Evolutionary conservation across 2,329 filamentous ascomycete species (phyloP), one percentile per base, ranked within the genome.

Genomic region (Alternaria incomplexa): DNA sequence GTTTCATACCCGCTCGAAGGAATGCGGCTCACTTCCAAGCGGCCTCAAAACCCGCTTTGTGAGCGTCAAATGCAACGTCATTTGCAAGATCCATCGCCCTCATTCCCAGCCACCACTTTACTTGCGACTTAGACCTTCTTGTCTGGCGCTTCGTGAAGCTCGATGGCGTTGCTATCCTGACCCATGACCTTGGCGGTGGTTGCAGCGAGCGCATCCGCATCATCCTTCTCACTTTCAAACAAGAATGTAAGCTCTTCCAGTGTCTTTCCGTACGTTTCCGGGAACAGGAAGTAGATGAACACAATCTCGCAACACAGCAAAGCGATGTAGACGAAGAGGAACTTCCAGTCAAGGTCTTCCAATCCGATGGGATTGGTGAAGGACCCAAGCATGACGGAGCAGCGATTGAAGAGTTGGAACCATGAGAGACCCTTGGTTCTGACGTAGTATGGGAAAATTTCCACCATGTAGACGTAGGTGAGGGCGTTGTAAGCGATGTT

Each of bases 341-440:
- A 88, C 76, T 89, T 85, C 86, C 88, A 90, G 52, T 76, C 73
- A 6, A 89, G 79, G 61, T 85, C 83, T 58, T 87, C 82, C 82
- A 89, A 89, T 6, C 88, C 89, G 64, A 90, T 83, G 68, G 86
- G 86, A 80, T 91, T 90, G 65, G 85, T 86, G 66, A 81, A 87
- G 78, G 87, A 87, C 67, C 86, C 85, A 61, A 90, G 83, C 64
- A 89, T 87, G 30, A 90, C 82, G 30, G 88, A 82, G 45, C 85
- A 85, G 73, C 90, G 86, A 11, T 90, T 83, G 11, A 84, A 86
- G 17, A 90, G 84, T 76, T 90, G 90, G 83, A 90, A 88, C 72
- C 89, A 76, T 5, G 75, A 74, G 32, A 85, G 72, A 4, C 83
- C 84, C 73, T 85, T 85, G 32, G 83, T 83, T 12, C 84, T 81